These are phyloP conservation scores for Penicillium paradoxum DNA, from an alignment of 495 filamentous ascomycete genomes.

Conservation along the genomic window DNA sequence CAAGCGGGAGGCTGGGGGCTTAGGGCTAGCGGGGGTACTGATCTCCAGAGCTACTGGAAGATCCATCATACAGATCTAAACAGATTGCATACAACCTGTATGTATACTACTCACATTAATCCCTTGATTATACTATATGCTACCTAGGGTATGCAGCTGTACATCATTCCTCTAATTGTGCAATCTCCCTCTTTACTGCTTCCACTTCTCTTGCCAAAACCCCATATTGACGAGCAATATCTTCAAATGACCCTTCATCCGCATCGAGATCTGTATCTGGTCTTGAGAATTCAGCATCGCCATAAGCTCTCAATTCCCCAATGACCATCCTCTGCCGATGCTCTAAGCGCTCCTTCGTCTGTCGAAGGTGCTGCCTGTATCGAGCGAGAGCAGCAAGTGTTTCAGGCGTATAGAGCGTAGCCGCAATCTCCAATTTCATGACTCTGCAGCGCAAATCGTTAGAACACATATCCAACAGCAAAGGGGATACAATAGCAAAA, in stretches of 20 bases:
- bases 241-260: conserved; percentile 35
- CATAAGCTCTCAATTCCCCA: conserved; percentile 51
- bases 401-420: conserved; percentile 54
- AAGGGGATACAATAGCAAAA: neutral
- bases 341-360: conserved; percentile 43
- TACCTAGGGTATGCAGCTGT: neutral
- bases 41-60: too few relatives aligned
- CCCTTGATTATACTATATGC: neutral
- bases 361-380: conserved; percentile 51
- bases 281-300: conserved; percentile 28
- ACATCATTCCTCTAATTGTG: conserved; percentile 37
- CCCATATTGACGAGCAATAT: conserved; percentile 58
- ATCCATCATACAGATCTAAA: neutral
- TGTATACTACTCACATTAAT: neutral
- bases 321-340: conserved; percentile 41
- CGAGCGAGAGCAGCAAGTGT: conserved; percentile 50
- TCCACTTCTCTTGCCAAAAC: conserved; percentile 50
- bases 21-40: too few relatives aligned
- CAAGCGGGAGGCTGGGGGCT: too few relatives aligned
- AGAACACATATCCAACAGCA: conserved; percentile 1
- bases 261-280: conserved; percentile 7
- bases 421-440: conserved; percentile 35
- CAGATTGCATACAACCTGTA: neutral
- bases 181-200: conserved; percentile 53
- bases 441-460: conserved; percentile 24